Evolutionary conservation across 768 basidiomycete species (phyloP).

Genomic region (Lactifluus echinatus): DNA sequence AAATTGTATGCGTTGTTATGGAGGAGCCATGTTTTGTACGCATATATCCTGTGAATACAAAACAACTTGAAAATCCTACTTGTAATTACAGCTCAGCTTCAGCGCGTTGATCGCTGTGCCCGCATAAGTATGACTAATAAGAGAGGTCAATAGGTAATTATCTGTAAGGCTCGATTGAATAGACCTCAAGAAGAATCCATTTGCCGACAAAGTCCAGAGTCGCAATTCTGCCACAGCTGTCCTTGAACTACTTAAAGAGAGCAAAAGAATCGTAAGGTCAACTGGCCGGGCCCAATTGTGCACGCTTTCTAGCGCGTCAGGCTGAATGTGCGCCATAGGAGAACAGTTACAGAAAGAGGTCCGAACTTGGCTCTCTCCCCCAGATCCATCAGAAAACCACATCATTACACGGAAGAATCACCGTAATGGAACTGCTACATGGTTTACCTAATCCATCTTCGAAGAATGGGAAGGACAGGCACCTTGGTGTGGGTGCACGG

Average conservation of each 20-base stretch:
- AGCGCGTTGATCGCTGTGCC: neutral
- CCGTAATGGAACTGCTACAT: too few species aligned
- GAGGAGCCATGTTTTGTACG: too few species aligned
- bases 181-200: neutral
- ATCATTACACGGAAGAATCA: too few species aligned
- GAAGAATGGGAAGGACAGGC: too few species aligned
- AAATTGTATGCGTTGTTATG: too few species aligned
- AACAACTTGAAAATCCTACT: too few species aligned
- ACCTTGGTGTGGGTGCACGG: too few species aligned
- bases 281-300: neutral
- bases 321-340: neutral
- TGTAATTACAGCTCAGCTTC: too few species aligned
- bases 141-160: neutral
- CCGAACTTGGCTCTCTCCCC: neutral
- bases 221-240: neutral
- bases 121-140: neutral
- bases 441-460: too few species aligned
- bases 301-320: neutral
- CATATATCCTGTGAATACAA: too few species aligned
- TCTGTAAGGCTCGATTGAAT: neutral
- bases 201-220: neutral
- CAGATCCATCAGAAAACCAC: too few species aligned
- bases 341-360: neutral
- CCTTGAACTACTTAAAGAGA: neutral
- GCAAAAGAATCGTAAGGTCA: neutral